Base-by-base conservation (phyloP, 306 rosid genomes). In the Medicago arabica region DNA sequence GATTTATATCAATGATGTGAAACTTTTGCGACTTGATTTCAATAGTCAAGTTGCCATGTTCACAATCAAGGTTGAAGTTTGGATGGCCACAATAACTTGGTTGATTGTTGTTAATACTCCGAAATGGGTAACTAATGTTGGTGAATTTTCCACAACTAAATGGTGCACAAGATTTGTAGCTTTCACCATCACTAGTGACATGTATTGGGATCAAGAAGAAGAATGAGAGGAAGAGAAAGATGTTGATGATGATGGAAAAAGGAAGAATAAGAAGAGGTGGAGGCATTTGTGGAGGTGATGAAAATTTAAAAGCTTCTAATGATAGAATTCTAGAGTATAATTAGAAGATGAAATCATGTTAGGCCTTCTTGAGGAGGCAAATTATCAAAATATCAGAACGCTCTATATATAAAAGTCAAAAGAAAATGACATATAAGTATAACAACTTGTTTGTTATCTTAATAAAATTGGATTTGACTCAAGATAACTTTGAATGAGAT, bases 111-210 rank as follows among this genome's bases (percentile, higher is more conserved):
- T 2, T 17, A 16, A 14, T 9, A 1, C 51, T 67, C 89, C 90
- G 82, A 57, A 86, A 88, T 41, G 92, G 92, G 61, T 76, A 86
- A 4, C 67, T 21, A 31, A 82, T 23, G 18, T 70, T 8, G 3
- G 25, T 19, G 75, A 82, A 4, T 0, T 57, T 43, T 1, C 92
- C 92, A n/a, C 92, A 88, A 13, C 7, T 36, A 43, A 79, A 75
- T 28, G 85, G 79, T 10, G 54, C 77, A 77, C 89, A 85, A 5
- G 28, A 49, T 46, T 71, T 2, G 79, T 69, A 87, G 1, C 0
- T 11, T 12, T 79, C 72, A 51, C 18, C 75, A 13, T 75, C 80
- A 63, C 16, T 58, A 75, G 71, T 67, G 8, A 18, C 19, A 38
- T 36, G 46, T 49, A 28, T 61, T 5, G 84, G 71, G 41, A 72